Base-by-base conservation (phyloP, 306 rosid genomes). In the Amphicarpaea edgeworthii region DNA sequence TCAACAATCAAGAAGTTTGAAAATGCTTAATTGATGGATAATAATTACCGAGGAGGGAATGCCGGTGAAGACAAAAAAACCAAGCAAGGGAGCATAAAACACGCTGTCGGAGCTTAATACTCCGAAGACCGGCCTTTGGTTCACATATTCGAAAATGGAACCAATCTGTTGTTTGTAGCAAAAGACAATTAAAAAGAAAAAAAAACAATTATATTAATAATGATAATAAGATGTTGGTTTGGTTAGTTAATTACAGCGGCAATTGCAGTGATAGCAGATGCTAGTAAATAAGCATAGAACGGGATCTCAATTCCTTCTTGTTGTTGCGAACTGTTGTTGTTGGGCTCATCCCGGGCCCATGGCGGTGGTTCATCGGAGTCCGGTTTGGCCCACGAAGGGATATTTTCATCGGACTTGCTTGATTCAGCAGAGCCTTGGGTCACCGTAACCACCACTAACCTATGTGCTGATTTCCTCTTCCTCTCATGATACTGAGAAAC, bases 291-390 rank as follows among this genome's bases (percentile, higher is more conserved):
- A 71, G 78, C 93, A 60, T 70, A 89, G 73, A 90, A 92, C 0
- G 98, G 98, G 59, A 90, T 30, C 57, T 79, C 87, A 73, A 89
- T 75, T 45, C 84, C 88, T 72, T 79, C 81, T 20, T 77, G 84
- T 20, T 77, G 84, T 21, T 83, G 70, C 0, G 88, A 62, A 73
- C 1, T 77, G 7, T 65, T 75, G 8, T 62, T 72, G 23, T 88
- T 75, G 34, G 82, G 72, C 55, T 90, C 97, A 5, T 83, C 77
- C 68, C 75, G 87, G 23, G 91, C 97, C 99, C 99, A 92, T 15
- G 99, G 99, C 5, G 99, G 99, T 32, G 97, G 93, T 74, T 92
- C 99, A 16, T 86, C 91, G 2, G 99, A 87, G 26, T 89, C 98
- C 0, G 90, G 85, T 73, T 79, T 96, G 6, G 99, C 97, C 99